Evolutionary conservation across 768 basidiomycete species (phyloP).

Genomic region (Auriculariales sp.): DNA sequence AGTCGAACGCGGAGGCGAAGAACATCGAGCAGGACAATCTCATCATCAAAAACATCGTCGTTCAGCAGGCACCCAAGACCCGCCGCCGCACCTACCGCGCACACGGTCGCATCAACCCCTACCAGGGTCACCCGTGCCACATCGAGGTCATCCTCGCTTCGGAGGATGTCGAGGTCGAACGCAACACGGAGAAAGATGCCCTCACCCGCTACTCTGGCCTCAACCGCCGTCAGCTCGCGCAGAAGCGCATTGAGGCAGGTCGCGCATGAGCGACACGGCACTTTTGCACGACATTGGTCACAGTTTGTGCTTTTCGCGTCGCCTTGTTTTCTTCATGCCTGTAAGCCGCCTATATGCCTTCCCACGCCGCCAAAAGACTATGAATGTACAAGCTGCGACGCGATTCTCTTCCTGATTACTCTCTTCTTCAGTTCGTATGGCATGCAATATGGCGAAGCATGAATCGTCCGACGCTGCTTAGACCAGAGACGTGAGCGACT

Average conservation of each 20-base stretch:
- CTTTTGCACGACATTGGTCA: too few species aligned
- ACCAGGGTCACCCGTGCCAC: conserved; percentile 95
- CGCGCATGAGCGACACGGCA: conserved; percentile 20
- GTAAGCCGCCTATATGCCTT: conserved; percentile 1
- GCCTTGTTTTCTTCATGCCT: background rate
- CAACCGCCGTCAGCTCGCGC: conserved; percentile 76
- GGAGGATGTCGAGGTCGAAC: conserved; percentile 73
- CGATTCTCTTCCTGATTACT: too few species aligned
- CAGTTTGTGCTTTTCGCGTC: background rate
- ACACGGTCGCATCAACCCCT: conserved; percentile 96
- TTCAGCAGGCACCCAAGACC: conserved; percentile 98
- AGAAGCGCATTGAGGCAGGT: conserved; percentile 76
- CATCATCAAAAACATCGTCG: conserved; percentile 89
- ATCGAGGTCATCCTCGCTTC: conserved; percentile 87
- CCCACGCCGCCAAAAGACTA: background rate
- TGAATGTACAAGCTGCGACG: too few species aligned
- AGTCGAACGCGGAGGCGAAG: conserved; percentile 98
- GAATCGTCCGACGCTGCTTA: too few species aligned
- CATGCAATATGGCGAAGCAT: too few species aligned
- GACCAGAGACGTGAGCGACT: too few species aligned
- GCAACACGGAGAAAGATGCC: conserved; percentile 69
- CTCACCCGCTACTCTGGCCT: conserved; percentile 44
- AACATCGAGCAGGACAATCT: conserved; percentile 88
- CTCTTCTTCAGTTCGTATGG: too few species aligned
- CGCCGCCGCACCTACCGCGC: conserved; percentile 98